phyloP scores from a whole-genome alignment of 306 rosid species.

The Urtica urens region DNA sequence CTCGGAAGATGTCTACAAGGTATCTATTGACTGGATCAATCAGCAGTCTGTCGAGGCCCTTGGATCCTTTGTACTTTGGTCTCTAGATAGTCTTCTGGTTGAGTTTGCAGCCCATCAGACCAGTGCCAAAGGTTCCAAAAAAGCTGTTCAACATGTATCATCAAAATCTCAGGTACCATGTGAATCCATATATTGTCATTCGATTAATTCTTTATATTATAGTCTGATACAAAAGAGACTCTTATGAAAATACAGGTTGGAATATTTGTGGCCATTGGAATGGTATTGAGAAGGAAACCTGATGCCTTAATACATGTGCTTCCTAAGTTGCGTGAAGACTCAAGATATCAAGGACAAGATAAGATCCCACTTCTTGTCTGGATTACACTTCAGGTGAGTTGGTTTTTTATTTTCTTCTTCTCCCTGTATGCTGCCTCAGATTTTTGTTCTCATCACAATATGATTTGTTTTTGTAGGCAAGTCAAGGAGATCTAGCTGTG shows the following conservation, averaged over 20 bases:
- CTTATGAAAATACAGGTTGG: slow-evolving; percentile 56
- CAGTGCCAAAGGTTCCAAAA: slow-evolving; percentile 61
- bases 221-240: slow-evolving; percentile 8
- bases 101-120: slow-evolving; percentile 58
- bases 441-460: slow-evolving; percentile 17
- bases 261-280: slow-evolving; percentile 62
- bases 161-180: slow-evolving; percentile 82
- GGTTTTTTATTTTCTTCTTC: background rate
- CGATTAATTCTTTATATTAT: background rate
- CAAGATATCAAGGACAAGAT: slow-evolving; percentile 87
- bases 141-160: slow-evolving; percentile 43
- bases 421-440: background rate
- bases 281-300: slow-evolving; percentile 82
- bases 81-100: slow-evolving; percentile 56
- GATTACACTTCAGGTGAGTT: slow-evolving; percentile 73
- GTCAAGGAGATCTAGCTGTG: slow-evolving; percentile 64
- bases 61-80: slow-evolving; percentile 47
- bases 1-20: slow-evolving; percentile 62
- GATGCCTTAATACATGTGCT: slow-evolving; percentile 49
- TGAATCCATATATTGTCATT: background rate
- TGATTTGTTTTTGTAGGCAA: slow-evolving; percentile 37
- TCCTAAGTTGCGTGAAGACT: slow-evolving; percentile 53
- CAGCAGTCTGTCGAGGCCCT: slow-evolving; percentile 52
- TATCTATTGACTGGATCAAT: slow-evolving; percentile 67
- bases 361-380: slow-evolving; percentile 69